phyloP scores from a whole-genome alignment of 805 yeast species.

The Schwanniomyces yamadae region DNA sequence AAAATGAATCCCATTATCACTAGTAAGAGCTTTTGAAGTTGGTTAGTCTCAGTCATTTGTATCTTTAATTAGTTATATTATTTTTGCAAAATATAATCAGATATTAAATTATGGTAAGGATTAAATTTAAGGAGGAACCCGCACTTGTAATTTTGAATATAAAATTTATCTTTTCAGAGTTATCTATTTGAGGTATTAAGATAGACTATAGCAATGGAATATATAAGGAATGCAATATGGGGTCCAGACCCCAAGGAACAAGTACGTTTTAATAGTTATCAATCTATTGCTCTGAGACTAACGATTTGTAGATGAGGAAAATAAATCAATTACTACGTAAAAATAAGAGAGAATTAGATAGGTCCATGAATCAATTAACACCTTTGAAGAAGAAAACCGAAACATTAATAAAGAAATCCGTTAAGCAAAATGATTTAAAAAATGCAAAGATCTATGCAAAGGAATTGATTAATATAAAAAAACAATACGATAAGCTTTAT shows the following conservation, averaged over 20 bases:
- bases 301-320: conserved; percentile 51
- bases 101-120: too few relatives aligned
- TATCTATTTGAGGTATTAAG: too few relatives aligned
- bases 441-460: conserved; percentile 78
- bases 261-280: conserved; percentile 32
- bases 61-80: conserved; percentile 1
- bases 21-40: conserved; percentile 23
- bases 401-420: conserved; percentile 67
- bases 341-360: conserved; percentile 81
- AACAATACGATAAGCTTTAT: conserved; percentile 71
- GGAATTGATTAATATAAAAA: conserved; percentile 71
- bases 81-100: too few relatives aligned
- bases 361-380: conserved; percentile 63
- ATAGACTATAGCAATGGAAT: conserved; percentile 80
- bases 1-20: conserved; percentile 31
- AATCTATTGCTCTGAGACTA: background rate
- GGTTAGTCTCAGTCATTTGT: conserved; percentile 2
- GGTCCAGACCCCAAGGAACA: conserved; percentile 97
- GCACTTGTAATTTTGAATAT: too few relatives aligned
- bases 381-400: conserved; percentile 74
- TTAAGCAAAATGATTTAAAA: conserved; percentile 71
- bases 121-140: too few relatives aligned
- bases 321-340: conserved; percentile 79
- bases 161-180: too few relatives aligned
- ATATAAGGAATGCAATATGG: conserved; percentile 81